A percentile compares a stretch with the other conserved stretches of the same genome.
phyloP scores from a whole-genome alignment of 176 grass and related monocot species.

The Bothriochloa decipiens region DNA sequence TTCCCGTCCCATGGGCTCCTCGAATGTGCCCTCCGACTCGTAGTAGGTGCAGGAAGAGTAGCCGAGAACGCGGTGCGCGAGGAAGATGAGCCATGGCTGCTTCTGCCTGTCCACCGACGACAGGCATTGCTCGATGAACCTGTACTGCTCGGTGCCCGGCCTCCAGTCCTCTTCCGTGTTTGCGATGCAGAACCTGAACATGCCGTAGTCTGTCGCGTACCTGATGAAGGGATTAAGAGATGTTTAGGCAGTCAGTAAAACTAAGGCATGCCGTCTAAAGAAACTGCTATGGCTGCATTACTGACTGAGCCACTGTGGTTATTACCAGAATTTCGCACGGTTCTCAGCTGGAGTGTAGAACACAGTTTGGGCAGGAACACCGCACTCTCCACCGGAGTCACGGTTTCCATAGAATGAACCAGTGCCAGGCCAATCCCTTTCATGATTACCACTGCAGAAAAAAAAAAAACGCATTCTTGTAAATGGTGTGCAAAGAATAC shows the following conservation, averaged over 20 bases:
- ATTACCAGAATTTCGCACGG: slow-evolving; percentile 85
- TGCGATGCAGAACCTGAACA: slow-evolving; percentile 33
- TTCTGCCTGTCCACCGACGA: slow-evolving; percentile 34
- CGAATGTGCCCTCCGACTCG: slow-evolving; percentile 14
- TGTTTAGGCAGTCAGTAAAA: slow-evolving; percentile 4
- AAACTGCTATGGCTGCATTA: background rate
- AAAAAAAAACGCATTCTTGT: background rate
- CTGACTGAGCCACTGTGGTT: background rate
- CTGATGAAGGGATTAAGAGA: slow-evolving; percentile 28
- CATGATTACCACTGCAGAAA: slow-evolving; percentile 71
- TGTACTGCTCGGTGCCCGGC: slow-evolving; percentile 34
- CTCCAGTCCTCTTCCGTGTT: slow-evolving; percentile 30
- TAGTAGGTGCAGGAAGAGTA: slow-evolving; percentile 29
- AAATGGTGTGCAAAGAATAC: background rate
- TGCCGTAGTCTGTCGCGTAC: slow-evolving; percentile 53
- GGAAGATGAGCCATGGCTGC: slow-evolving; percentile 42
- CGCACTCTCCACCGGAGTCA: slow-evolving; percentile 87
- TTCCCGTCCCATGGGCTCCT: slow-evolving; percentile 33
- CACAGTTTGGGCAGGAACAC: slow-evolving; percentile 84
- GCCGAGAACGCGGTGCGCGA: slow-evolving; percentile 34
- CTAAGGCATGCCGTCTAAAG: background rate
- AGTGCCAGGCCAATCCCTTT: slow-evolving; percentile 89
- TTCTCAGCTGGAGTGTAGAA: slow-evolving; percentile 96
- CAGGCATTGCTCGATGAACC: slow-evolving; percentile 37
- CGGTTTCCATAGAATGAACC: slow-evolving; percentile 83